Base-by-base conservation (phyloP, 139 green algal species). In the Chlamydomonas sp. region DNA sequence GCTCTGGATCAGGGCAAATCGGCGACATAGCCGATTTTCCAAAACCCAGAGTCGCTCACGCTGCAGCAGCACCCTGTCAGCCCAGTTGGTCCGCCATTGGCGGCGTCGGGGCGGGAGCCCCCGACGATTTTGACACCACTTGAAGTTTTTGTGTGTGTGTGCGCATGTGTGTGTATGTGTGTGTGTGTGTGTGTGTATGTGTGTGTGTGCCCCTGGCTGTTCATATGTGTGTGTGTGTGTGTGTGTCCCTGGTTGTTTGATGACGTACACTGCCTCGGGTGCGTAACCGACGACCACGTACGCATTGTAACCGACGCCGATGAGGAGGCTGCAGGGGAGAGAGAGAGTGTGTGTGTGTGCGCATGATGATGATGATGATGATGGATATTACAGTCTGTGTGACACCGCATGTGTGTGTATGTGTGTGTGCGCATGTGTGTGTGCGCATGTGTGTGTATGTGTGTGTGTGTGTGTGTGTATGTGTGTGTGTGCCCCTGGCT, bases 301-400 rank as follows among this genome's bases (percentile, higher is more conserved):
- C 0, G 91, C 91, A 68, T 94, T 84, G 76, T 89, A 95, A 4
- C 90, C 90, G 24, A 79, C 69, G 33, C 86, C 79, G 34, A 49
- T 43, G 10, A 49, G 34, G 22, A 49, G 34, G 60, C 22, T 28
- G 34, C 16, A 26, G 43, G 43, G 13, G 43, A 20, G 13, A 20
- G 43, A 26, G 43, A 13, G 13, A 20, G n/a, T 13, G 13, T 13
- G 43, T 54, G 43, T 54, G 43, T 54, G 13, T 13, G 43, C 20
- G 43, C 20, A 20, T 54, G 43, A 26, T 13, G 13, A 20, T 54
- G 43, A n/a, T n/a, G n/a, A n/a, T n/a, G n/a, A n/a, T n/a, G n/a
- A n/a, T n/a, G n/a, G n/a, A n/a, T n/a, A n/a, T n/a, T n/a, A n/a
- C n/a, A n/a, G n/a, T n/a, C n/a, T n/a, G n/a, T n/a, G n/a, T n/a